Evolutionary conservation across 1,284 basidiomycete species (phyloP), one percentile per base, ranked within the genome.

Genomic region (Pseudozyma hubeiensis): DNA sequence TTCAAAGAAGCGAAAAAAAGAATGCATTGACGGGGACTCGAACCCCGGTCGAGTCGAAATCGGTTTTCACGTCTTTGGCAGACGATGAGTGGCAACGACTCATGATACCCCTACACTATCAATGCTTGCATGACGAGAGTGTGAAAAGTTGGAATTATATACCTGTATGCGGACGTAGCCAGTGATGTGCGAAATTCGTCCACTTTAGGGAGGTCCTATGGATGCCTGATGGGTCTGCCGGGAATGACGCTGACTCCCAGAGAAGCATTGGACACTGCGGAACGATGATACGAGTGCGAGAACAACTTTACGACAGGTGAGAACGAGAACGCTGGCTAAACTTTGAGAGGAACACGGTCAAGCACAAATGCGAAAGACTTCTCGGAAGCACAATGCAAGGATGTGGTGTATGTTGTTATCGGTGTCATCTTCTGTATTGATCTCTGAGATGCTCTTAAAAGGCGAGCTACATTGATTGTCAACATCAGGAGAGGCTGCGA

Each of bases 11-110:
- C 10, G 17, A 35, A 62, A 55, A 59, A 53, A 60, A 16, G 49
- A 64, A 48, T 70, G 71, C 71, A 74, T 74, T 74, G 71, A 74
- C 71, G 71, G 71, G 71, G 71, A 74, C 66, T 74, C 71, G 71
- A 74, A 74, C 71, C 71, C 71, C 71, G 71, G 71, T 74, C 71
- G 66, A 70, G 72, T 65, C 72, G 72, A 70, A 24, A 69, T 62
- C 64, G 57, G 62, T 62, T 37, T 33, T 62, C 51, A 61, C 53
- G 41, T 53, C 47, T 47, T 35, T 10, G 30, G 39, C 8, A 60
- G 45, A 43, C 53, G 64, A 72, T 66, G 64, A 67, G 64, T 72
- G 69, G 69, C 69, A 72, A 72, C 69, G 64, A 67, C 69, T 64
- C 64, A 64, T 67, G 69, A 72, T 72, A 72, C 69, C 69, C 64